Conservation (phyloP, 164 flowering plant genomes). For the Berberis vulgaris region DNA sequence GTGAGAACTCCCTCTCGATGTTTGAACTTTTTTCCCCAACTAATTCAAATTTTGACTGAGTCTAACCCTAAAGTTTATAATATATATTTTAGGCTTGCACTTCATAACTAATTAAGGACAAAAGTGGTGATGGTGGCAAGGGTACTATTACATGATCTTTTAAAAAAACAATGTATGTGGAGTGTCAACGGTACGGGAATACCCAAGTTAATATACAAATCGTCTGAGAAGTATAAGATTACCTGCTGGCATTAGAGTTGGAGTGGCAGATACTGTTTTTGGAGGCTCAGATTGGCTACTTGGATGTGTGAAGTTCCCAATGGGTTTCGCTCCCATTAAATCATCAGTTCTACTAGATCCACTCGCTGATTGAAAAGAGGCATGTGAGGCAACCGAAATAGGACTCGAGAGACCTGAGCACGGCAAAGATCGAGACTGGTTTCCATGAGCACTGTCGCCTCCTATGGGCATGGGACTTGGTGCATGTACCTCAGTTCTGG, state of each 20-base stretch:
- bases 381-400: slow-evolving; percentile 51
- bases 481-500: slow-evolving; percentile 30
- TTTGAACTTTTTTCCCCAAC: no score
- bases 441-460: slow-evolving; percentile 32
- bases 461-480: slow-evolving; percentile 24
- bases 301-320: slow-evolving; percentile 24
- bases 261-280: slow-evolving; percentile 26
- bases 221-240: background rate
- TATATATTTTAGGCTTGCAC: no score
- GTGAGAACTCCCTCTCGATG: no score
- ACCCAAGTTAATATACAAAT: no score
- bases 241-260: slow-evolving; percentile 58
- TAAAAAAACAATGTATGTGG: no score
- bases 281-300: slow-evolving; percentile 40
- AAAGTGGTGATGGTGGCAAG: no score
- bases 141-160: no score
- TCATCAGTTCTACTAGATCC: slow-evolving; percentile 52
- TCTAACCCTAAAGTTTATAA: no score
- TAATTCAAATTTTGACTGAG: no score
- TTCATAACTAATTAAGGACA: no score
- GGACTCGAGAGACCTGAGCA: slow-evolving; percentile 59
- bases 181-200: no score
- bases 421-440: slow-evolving; percentile 29
- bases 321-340: slow-evolving; percentile 26
- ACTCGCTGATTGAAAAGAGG: slow-evolving; percentile 41